Conservation (phyloP, 2,329 filamentous ascomycete genomes). For the Botrytis fabae region DNA sequence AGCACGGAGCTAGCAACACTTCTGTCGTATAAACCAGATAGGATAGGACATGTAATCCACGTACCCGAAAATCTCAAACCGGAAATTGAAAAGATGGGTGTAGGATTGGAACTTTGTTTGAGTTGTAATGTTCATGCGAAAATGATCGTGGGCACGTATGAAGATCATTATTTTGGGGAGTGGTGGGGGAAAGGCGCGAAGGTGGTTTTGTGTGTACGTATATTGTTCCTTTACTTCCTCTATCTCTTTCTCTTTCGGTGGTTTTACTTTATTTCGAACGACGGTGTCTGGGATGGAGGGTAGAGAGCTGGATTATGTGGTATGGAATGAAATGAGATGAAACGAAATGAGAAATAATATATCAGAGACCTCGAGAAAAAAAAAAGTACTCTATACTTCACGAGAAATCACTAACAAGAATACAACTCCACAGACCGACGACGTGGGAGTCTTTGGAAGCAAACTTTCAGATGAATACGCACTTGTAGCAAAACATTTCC, state of each 20-base stretch:
- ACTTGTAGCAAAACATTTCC: conserved; percentile 70
- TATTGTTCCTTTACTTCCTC: neutral
- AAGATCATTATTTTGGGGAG: conserved; percentile 73
- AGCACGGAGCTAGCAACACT: neutral
- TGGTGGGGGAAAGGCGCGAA: conserved; percentile 64
- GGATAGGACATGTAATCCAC: neutral
- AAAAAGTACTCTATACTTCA: neutral
- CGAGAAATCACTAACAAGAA: neutral
- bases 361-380: neutral
- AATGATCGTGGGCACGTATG: conserved; percentile 65
- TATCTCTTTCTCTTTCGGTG: neutral
- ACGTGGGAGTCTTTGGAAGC: conserved; percentile 79
- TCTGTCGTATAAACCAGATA: neutral
- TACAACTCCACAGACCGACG: conserved; percentile 63
- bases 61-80: conserved; percentile 33
- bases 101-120: conserved; percentile 75
- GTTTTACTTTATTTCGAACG: neutral
- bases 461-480: conserved; percentile 74
- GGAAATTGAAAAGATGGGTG: conserved; percentile 29
- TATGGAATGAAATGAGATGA: neutral
- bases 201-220: conserved; percentile 68
- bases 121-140: conserved; percentile 79
- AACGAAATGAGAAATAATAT: neutral
- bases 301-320: neutral
- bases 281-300: neutral